Percentiles rank a stretch among this genome's conserved stretches.
Evolutionary conservation across 345 rosid genomes (phyloP).

Genomic region (Geranium rotundifolium): DNA sequence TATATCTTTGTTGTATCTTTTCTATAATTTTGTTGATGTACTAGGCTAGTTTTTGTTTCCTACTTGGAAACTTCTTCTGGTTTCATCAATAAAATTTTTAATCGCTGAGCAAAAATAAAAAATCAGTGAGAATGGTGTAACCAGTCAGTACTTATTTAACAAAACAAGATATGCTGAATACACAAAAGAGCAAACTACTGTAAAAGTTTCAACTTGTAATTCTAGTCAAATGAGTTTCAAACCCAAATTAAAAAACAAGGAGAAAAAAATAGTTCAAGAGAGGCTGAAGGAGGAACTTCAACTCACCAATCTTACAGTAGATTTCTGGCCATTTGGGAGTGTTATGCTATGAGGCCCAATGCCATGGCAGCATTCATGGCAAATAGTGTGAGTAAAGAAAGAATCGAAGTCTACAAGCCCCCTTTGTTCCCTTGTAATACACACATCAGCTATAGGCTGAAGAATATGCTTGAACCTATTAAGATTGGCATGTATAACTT

Average conservation of each 20-base stretch:
- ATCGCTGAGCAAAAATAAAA: no score
- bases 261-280: not conserved
- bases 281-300: constrained; percentile 1
- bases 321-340: constrained; percentile 73
- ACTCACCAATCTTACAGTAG: constrained; percentile 83
- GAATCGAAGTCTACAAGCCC: constrained; percentile 86
- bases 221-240: not conserved
- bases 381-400: constrained; percentile 84
- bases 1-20: no score
- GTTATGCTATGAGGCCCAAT: constrained; percentile 88
- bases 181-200: no score
- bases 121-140: no score
- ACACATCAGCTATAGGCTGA: constrained; percentile 63
- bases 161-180: no score
- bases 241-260: not conserved
- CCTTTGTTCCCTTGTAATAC: constrained; percentile 54
- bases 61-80: no score
- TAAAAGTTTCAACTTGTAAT: no score
- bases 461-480: constrained; percentile 80
- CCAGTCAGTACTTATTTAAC: no score
- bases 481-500: constrained; percentile 4
- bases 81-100: no score
- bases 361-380: constrained; percentile 97
- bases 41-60: no score
- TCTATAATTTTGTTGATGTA: no score